A percentile compares a stretch with the other conserved stretches of the same genome.
Conservation (phyloP, 257 asterid species). For the Perilla frutescens region DNA sequence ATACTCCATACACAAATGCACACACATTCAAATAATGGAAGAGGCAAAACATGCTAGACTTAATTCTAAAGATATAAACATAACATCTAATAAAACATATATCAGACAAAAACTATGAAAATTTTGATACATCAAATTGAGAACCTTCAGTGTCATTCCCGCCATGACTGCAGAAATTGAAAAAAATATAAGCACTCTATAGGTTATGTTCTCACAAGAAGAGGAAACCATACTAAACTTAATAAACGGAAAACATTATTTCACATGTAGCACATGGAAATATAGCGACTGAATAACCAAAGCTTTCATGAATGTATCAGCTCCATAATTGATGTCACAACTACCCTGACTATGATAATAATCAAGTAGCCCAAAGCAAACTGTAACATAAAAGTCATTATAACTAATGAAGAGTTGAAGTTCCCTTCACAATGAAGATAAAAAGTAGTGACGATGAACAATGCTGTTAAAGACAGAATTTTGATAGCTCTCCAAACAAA, state of each 20-base stretch:
- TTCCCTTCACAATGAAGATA: not conserved
- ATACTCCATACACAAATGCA: too few species aligned
- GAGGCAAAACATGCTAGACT: too few species aligned
- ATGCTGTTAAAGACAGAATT: not conserved
- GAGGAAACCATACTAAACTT: not conserved
- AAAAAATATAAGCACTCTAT: constrained; percentile 1
- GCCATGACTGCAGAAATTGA: constrained; percentile 47
- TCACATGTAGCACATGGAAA: not conserved
- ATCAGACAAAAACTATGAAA: too few species aligned
- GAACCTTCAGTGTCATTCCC: constrained; percentile 54
- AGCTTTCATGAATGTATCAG: not conserved
- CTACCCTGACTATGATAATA: not conserved
- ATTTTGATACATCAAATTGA: constrained; percentile 57
- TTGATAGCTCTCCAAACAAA: not conserved
- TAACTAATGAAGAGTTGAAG: not conserved
- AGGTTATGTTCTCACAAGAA: not conserved
- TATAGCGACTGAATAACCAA: not conserved
- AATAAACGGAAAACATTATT: not conserved
- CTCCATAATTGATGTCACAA: not conserved
- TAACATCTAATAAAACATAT: too few species aligned
- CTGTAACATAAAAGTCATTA: not conserved
- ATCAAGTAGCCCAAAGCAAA: not conserved
- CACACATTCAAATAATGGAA: too few species aligned
- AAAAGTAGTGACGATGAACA: not conserved
- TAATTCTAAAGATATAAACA: too few species aligned